Percentiles rank a stretch among this genome's conserved stretches.
Conservation (phyloP, 306 rosid species). For the Mimosa bimucronata region DNA sequence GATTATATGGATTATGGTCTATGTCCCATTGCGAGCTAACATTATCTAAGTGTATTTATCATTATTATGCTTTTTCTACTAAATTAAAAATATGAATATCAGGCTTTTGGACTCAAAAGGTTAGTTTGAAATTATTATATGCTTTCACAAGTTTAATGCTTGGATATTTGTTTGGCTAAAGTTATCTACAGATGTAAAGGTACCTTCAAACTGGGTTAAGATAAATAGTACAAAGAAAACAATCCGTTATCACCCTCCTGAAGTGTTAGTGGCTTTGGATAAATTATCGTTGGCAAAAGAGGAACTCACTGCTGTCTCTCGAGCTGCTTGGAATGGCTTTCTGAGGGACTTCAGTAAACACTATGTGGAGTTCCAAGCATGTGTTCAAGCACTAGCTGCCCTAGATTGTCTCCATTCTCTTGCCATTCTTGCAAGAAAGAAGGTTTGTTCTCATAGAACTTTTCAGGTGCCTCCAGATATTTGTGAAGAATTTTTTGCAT, state of each 20-base stretch:
- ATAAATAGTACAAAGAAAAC: conserved; percentile 88
- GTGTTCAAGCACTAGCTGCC: conserved; percentile 89
- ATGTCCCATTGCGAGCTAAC: conserved; percentile 9
- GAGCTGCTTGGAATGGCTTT: conserved; percentile 86
- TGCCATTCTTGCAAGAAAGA: conserved; percentile 89
- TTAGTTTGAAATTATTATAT: conserved; percentile 30
- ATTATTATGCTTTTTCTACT: conserved; percentile 19
- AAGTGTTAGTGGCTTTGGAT: conserved; percentile 75
- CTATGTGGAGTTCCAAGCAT: conserved; percentile 80
- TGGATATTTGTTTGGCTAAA: conserved; percentile 48
- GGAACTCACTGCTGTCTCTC: conserved; percentile 70
- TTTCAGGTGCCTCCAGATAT: conserved; percentile 32
- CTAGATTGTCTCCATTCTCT: conserved; percentile 89
- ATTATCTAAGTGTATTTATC: conserved; percentile 7
- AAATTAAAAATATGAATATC: background rate
- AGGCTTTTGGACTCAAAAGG: conserved; percentile 28
- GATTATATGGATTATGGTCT: conserved; percentile 1
- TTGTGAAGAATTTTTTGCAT: conserved; percentile 1
- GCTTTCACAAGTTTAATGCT: conserved; percentile 23
- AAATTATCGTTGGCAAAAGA: conserved; percentile 74
- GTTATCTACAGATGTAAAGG: conserved; percentile 76
- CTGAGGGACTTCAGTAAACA: conserved; percentile 65
- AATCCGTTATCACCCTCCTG: conserved; percentile 92
- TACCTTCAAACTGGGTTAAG: conserved; percentile 85
- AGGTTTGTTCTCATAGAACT: conserved; percentile 53